A percentile compares a stretch with the other conserved stretches of the same genome.
Evolutionary conservation across 2,329 filamentous ascomycete species (phyloP).

Genomic region (Clonostachys chloroleuca): DNA sequence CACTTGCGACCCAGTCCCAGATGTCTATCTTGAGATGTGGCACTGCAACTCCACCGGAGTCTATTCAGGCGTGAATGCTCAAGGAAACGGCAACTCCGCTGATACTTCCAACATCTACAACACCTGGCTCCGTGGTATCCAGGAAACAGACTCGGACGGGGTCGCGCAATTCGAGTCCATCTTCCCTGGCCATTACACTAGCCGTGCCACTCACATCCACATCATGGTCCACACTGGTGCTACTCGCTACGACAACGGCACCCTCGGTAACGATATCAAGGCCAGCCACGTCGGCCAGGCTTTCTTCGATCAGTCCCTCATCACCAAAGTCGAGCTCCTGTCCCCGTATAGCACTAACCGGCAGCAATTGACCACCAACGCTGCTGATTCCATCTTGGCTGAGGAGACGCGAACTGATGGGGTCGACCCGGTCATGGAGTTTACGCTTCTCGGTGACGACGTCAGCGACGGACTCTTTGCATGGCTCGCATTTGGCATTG

Average conservation of each 20-base stretch:
- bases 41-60: constrained; percentile 39
- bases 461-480: constrained; percentile 46
- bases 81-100: constrained; percentile 36
- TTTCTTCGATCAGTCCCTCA: constrained; percentile 58
- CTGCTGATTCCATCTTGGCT: constrained; percentile 42
- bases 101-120: constrained; percentile 22
- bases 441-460: constrained; percentile 49
- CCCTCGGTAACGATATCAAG: constrained; percentile 23
- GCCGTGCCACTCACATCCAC: constrained; percentile 44
- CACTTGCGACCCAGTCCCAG: constrained; percentile 31
- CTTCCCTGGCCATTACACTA: constrained; percentile 38
- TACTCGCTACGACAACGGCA: constrained; percentile 22
- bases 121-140: constrained; percentile 28
- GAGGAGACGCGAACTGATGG: constrained; percentile 34
- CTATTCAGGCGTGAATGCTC: constrained; percentile 31
- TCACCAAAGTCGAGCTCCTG: constrained; percentile 42
- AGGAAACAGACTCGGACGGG: constrained; percentile 33
- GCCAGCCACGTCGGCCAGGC: constrained; percentile 60
- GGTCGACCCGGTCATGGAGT: constrained; percentile 55
- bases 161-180: constrained; percentile 35
- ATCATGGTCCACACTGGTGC: constrained; percentile 30
- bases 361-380: constrained; percentile 42
- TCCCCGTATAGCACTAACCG: constrained; percentile 43
- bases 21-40: constrained; percentile 36
- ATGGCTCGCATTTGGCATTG: constrained; percentile 50